Evolutionary conservation across 2,329 filamentous ascomycete genomes (phyloP), one percentile per base, ranked within the genome.

Genomic region (Xylaria sp.): DNA sequence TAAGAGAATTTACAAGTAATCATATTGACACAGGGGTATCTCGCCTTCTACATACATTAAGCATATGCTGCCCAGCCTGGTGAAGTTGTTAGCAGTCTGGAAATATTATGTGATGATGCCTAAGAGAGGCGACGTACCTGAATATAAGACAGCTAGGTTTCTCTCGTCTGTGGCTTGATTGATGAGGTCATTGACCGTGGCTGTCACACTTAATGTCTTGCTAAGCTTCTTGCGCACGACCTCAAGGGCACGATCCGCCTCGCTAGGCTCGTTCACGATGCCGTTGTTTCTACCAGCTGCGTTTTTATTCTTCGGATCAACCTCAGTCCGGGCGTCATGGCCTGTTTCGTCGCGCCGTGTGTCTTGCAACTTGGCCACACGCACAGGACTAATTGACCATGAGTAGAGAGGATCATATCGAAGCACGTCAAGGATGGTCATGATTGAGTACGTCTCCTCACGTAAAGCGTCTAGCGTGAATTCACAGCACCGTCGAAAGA

Each of bases 391-490:
- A 64, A 97, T 90, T 41, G 93, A 95, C 96, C 96, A 99, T 68
- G 90, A 96, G 79, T 98, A 97, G 69, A 99, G 83, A 0, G 96
- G 97, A 84, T 99, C 96, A 80, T 97, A 98, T n/a, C 97, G 91
- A 67, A 99, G 83, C 25, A 99, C 97, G 77, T 99, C 97, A 23
- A 99, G 88, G 61, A 99, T 94, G 0, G 96, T 98, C 94, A 97
- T 98, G 82, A 99, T 99, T 52, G 92, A 94, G 78, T 97, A 97
- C 13, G 93, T 93, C 78, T 99, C 96, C 75, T 97, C 92, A n/a
- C 96, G 90, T 41, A 99, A 84, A 1, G 97, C 94, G 70, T 97
- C 94, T 36, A 99, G 88, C 0, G 94, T 98, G 78, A 98, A 98
- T 78, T 99, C 97, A 79, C 96, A 99, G 81, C 95, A 98, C n/a